Evolutionary conservation across 148 eudicot genomes (phyloP).

Genomic region (Cornus controversa): DNA sequence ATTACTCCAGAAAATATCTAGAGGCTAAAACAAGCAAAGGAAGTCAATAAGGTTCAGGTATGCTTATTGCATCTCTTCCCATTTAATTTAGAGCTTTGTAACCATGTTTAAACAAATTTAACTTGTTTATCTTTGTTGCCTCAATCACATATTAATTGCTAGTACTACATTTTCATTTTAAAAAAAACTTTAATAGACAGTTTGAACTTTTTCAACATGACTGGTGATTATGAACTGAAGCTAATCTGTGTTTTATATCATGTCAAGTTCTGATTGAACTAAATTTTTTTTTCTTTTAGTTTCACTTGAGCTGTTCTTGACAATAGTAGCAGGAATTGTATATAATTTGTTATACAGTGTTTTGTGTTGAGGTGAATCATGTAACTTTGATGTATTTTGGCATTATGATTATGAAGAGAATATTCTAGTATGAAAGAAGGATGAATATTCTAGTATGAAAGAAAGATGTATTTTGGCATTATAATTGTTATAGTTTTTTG

Average conservation of each 20-base stretch:
- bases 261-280: neutral
- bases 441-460: too few species aligned
- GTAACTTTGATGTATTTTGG: too few species aligned
- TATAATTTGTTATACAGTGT: too few species aligned
- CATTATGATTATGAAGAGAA: too few species aligned
- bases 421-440: too few species aligned
- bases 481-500: too few species aligned
- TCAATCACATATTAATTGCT: neutral
- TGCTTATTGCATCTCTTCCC: neutral
- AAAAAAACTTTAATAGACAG: too few species aligned
- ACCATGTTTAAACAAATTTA: too few species aligned
- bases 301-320: neutral
- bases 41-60: conserved; percentile 78
- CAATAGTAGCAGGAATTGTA: neutral
- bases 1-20: conserved; percentile 65
- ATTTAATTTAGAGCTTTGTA: neutral
- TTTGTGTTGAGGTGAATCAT: too few species aligned
- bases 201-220: too few species aligned
- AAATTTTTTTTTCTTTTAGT: neutral
- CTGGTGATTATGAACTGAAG: too few species aligned
- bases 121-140: neutral
- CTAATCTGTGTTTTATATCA: neutral
- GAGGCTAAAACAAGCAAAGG: conserved; percentile 74
- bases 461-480: too few species aligned
- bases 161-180: neutral